A percentile compares a stretch with the other conserved stretches of the same genome.
Evolutionary conservation across 2,329 filamentous ascomycete genomes (phyloP).

Genomic region (Nigrospora sphaerica): DNA sequence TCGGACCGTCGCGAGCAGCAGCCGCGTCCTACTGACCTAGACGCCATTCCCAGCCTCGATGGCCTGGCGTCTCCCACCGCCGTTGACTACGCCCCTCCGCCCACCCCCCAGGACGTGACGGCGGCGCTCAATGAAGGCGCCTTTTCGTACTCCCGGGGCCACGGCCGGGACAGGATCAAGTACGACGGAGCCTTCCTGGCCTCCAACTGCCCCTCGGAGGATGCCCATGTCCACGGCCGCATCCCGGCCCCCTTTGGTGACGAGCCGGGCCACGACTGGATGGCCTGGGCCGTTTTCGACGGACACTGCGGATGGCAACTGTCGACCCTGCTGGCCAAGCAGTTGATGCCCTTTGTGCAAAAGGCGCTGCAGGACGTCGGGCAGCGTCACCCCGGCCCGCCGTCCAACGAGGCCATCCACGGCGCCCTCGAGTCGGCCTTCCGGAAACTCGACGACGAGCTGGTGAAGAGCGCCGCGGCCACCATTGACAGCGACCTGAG

Average conservation of each 20-base stretch:
- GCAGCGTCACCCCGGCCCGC: background rate
- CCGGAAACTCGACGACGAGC: conserved; percentile 24
- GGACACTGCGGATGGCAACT: conserved; percentile 28
- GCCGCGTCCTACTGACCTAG: no score
- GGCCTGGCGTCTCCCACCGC: conserved; percentile 14
- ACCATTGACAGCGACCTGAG: conserved; percentile 20
- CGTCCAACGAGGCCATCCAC: conserved; percentile 16
- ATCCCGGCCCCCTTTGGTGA: conserved; percentile 17
- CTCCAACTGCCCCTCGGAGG: conserved; percentile 25
- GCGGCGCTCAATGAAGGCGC: conserved; percentile 19
- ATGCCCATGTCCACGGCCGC: conserved; percentile 23
- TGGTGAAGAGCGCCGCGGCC: conserved; percentile 17
- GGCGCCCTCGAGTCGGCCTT: conserved; percentile 30
- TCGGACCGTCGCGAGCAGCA: background rate
- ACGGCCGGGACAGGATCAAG: conserved; percentile 11
- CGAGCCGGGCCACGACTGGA: conserved; percentile 14
- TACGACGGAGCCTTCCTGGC: conserved; percentile 24
- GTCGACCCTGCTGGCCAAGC: conserved; percentile 20
- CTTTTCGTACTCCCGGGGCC: conserved; percentile 8
- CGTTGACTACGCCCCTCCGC: conserved; percentile 13
- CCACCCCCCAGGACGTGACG: conserved; percentile 17
- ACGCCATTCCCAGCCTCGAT: conserved; percentile 16
- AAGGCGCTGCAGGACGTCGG: conserved; percentile 13
- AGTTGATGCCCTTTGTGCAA: conserved; percentile 21
- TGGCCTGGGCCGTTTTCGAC: conserved; percentile 26